Evolutionary conservation across 768 basidiomycete genomes (phyloP), one percentile per base, ranked within the genome.

Genomic region (Ephemerocybe angulata): DNA sequence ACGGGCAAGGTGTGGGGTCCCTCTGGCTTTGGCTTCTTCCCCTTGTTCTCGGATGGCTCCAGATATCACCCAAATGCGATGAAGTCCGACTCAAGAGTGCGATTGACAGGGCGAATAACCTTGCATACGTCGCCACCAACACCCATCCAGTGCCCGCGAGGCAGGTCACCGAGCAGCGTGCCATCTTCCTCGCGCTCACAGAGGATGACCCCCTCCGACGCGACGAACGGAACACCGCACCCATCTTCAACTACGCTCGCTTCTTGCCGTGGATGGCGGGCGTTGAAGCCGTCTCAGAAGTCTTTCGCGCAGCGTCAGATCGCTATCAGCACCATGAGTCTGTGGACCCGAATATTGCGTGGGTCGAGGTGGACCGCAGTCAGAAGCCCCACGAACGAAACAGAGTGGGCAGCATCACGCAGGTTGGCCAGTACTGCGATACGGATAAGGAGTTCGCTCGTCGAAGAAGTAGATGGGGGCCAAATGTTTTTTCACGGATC

Each of bases 1-100:
- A 65, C 30, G 75, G 76, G 0, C 67, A 75, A 50, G 71, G 67
- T 21, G 70, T 73, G 6, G 75, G 72, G 3, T 70, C 71, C 2
- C 60, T 72, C 15, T 79, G 75, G 76, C 58, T 78, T 6, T 79
- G 76, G 75, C 65, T 78, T 19, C 37, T 78, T 7, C 68, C 76
- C 0, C 57, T 78, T 4, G 74, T 76, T 10, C 58, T 72, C 3
- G 72, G 75, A 3, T 78, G 76, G 72, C 58, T 77, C 7, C 65
- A 74, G 46, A 56, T 76, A 6, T 72, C 75, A 0, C 75, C 76
- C 0, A 71, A 76, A 54, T 73, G 72, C 47, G 71, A 76, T 56
- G 63, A 65, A 3, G 30, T 40, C 2, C 68, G 72, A 10, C 62
- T 77, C 12, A 38, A 48, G 37, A 54, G 51, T n/a, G 72, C 72